Percentiles rank a stretch among this genome's conserved stretches.
phyloP scores from a whole-genome alignment of 257 asterid species.

The Salvia rosmarinus region DNA sequence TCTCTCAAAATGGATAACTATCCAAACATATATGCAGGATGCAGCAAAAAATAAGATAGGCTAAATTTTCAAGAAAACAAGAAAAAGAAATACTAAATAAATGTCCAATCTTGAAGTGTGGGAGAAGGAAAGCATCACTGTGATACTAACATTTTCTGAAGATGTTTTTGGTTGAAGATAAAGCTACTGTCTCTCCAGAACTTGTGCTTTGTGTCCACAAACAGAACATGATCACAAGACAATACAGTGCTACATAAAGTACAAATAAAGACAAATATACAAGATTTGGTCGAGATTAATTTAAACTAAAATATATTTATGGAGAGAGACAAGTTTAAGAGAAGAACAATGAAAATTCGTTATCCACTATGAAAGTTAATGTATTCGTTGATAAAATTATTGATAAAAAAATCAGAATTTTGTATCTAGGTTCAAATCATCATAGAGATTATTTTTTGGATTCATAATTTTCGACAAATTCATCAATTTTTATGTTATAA shows the following conservation, averaged over 20 bases:
- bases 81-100: constrained; percentile 11
- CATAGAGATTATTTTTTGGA: too few relatives aligned
- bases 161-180: constrained; percentile 55
- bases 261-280: neutral
- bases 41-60: too few relatives aligned
- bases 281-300: neutral
- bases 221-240: constrained; percentile 28
- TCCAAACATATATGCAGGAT: neutral
- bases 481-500: too few relatives aligned
- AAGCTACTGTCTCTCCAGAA: constrained; percentile 54
- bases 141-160: constrained; percentile 30
- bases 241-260: neutral
- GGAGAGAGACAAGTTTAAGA: too few relatives aligned
- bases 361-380: too few relatives aligned
- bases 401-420: too few relatives aligned
- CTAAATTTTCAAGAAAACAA: neutral
- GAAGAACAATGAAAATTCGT: too few relatives aligned
- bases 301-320: neutral
- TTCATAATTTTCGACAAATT: too few relatives aligned
- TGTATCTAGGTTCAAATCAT: too few relatives aligned
- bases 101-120: constrained; percentile 29
- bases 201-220: constrained; percentile 50
- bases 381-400: too few relatives aligned
- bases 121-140: constrained; percentile 41
- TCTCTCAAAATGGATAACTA: neutral